phyloP scores from a whole-genome alignment of 805 yeast species.

The Pichia manshurica region DNA sequence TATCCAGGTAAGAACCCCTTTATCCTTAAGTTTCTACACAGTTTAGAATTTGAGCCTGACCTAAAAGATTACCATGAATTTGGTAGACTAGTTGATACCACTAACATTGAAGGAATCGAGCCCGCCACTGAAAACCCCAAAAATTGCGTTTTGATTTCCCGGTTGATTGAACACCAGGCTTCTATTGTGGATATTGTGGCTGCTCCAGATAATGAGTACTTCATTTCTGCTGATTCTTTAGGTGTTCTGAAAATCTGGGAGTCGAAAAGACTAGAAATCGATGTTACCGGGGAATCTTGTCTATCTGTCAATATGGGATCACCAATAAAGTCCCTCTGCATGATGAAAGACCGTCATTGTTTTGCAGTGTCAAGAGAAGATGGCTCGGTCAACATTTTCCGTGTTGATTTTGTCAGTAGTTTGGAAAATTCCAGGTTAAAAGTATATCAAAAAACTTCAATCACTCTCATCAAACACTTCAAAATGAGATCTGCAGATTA shows the following conservation, averaged over 20 bases:
- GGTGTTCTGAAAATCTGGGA: conserved; percentile 82
- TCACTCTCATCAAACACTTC: conserved; percentile 36
- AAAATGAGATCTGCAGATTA: conserved; percentile 32
- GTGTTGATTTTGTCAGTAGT: conserved; percentile 30
- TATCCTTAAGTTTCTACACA: conserved; percentile 50
- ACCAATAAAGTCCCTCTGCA: conserved; percentile 43
- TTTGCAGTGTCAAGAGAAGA: conserved; percentile 50
- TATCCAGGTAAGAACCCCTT: conserved; percentile 66
- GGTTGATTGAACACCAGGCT: conserved; percentile 56
- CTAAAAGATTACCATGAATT: conserved; percentile 62
- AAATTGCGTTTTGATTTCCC: conserved; percentile 42
- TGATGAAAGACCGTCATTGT: conserved; percentile 50
- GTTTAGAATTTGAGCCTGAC: conserved; percentile 50
- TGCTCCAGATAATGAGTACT: conserved; percentile 56
- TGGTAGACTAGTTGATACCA: conserved; percentile 36
- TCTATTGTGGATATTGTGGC: conserved; percentile 52
- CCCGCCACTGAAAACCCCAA: not conserved
- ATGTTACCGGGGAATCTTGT: conserved; percentile 47
- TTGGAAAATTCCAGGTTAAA: conserved; percentile 5
- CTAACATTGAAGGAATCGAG: not conserved
- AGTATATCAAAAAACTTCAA: conserved; percentile 16
- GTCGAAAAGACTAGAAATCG: conserved; percentile 53
- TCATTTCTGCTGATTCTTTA: conserved; percentile 72
- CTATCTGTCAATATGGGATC: conserved; percentile 44
- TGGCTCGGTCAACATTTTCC: conserved; percentile 39